These are phyloP conservation scores for Thoreauomyces humboldtii DNA, from an alignment of 192 early-diverging fungal species.

Conservation along the genomic window DNA sequence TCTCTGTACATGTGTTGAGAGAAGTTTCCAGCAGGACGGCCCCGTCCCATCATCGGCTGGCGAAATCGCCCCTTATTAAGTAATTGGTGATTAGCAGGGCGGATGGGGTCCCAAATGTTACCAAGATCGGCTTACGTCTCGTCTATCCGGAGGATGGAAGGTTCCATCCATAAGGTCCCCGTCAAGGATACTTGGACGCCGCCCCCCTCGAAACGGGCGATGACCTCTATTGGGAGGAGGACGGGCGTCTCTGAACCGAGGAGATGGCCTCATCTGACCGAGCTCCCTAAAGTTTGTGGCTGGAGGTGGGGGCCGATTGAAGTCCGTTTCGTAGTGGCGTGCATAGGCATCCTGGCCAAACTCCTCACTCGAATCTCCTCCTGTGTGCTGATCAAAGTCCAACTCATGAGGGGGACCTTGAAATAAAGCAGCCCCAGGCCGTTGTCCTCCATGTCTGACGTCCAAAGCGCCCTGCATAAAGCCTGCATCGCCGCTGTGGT, in stretches of 20 bases:
- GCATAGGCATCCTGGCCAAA: too few relatives aligned
- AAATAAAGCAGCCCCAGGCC: neutral
- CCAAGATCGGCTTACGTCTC: neutral
- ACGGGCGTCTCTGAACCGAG: neutral
- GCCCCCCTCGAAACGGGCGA: neutral
- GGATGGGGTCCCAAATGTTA: neutral
- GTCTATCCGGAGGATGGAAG: neutral
- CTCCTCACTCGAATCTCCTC: neutral
- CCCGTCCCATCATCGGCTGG: too few relatives aligned
- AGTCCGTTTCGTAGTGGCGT: too few relatives aligned
- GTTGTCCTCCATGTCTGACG: neutral
- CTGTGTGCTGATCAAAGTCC: slow-evolving; percentile 2
- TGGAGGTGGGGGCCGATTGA: too few relatives aligned
- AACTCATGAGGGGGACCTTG: neutral
- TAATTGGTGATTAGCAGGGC: neutral
- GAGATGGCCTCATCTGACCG: neutral
- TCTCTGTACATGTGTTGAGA: too few relatives aligned
- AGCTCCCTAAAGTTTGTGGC: too few relatives aligned
- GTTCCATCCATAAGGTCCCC: neutral
- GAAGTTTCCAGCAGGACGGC: too few relatives aligned
- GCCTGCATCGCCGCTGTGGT: too few relatives aligned
- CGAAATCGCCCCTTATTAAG: neutral
- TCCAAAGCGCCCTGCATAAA: too few relatives aligned
- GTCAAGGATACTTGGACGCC: neutral
- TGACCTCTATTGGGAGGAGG: neutral